phyloP scores from a whole-genome alignment of 1,139 yeast species.

The Yamadazyma friedrichii region DNA sequence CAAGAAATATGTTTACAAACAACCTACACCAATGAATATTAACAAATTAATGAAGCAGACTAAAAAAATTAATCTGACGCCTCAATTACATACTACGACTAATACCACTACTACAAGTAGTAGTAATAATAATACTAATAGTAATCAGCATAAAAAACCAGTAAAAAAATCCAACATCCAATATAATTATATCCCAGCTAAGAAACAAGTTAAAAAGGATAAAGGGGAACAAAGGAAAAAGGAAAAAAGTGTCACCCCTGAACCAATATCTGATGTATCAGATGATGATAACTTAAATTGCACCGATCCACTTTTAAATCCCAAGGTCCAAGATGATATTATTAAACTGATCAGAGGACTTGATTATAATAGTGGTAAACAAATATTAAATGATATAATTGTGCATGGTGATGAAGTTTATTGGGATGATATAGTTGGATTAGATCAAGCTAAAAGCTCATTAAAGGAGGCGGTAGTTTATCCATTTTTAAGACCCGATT shows the following conservation, averaged over 20 bases:
- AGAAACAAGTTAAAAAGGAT: slow-evolving; percentile 14
- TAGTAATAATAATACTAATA: neutral
- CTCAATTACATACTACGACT: neutral
- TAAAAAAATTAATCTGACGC: neutral
- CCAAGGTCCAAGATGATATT: slow-evolving; percentile 60
- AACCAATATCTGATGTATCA: slow-evolving; percentile 11
- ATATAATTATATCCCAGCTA: slow-evolving; percentile 2
- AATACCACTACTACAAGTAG: neutral
- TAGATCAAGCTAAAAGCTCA: slow-evolving; percentile 85
- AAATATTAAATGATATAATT: slow-evolving; percentile 86
- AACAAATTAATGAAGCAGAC: slow-evolving; percentile 30
- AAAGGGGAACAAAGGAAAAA: slow-evolving; percentile 2
- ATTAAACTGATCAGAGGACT: slow-evolving; percentile 40
- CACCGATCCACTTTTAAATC: slow-evolving; percentile 42
- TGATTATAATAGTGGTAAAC: slow-evolving; percentile 46
- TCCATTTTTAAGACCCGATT: slow-evolving; percentile 91
- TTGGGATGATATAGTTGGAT: slow-evolving; percentile 97
- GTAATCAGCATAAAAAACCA: neutral
- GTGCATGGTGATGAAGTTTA: slow-evolving; percentile 93
- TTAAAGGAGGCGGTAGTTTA: slow-evolving; percentile 95
- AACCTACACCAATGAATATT: slow-evolving; percentile 44
- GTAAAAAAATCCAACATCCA: neutral
- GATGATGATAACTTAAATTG: slow-evolving; percentile 16
- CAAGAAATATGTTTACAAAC: slow-evolving; percentile 33
- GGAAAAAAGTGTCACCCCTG: slow-evolving; percentile 10